These are phyloP conservation scores for Colletotrichum lini DNA, from an alignment of 2,329 filamentous ascomycete genomes.

Conservation along the genomic window DNA sequence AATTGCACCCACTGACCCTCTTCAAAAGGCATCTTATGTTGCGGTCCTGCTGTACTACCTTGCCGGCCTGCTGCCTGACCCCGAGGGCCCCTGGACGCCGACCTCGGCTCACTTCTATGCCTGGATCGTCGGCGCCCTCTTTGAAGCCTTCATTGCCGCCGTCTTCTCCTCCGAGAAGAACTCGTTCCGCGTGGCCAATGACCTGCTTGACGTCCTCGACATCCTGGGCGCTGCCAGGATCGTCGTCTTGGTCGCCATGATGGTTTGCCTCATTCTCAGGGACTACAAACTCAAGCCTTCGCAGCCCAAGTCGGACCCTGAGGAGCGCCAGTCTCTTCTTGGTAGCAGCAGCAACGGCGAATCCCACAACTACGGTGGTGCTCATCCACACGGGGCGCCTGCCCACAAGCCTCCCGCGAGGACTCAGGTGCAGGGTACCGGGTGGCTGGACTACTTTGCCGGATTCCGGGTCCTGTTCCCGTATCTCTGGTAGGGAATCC, in stretches of 20 bases:
- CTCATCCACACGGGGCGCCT: conserved; percentile 18
- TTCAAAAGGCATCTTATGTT: conserved; percentile 54
- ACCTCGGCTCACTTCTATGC: conserved; percentile 53
- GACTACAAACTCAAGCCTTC: conserved; percentile 51
- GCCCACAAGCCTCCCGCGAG: conserved; percentile 39
- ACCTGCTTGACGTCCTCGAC: conserved; percentile 51
- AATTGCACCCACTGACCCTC: not conserved
- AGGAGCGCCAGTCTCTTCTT: conserved; percentile 57
- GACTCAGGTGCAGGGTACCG: conserved; percentile 52
- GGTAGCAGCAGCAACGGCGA: conserved; percentile 54
- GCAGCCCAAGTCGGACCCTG: conserved; percentile 47
- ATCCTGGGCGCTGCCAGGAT: conserved; percentile 52
- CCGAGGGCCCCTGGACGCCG: conserved; percentile 61
- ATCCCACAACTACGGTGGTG: conserved; percentile 48
- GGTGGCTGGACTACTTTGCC: conserved; percentile 63
- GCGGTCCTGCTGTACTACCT: conserved; percentile 59
- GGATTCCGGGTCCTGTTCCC: conserved; percentile 62
- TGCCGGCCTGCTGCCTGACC: conserved; percentile 59
- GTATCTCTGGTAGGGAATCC: conserved; percentile 56
- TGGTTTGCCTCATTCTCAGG: conserved; percentile 47
- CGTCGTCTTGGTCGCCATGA: conserved; percentile 53
- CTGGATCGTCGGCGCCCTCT: conserved; percentile 53
- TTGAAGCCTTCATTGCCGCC: conserved; percentile 55
- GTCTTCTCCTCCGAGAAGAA: conserved; percentile 51
- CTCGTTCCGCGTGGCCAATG: conserved; percentile 48